Conservation (phyloP, 345 rosid genomes). For the Anastatica hierochuntica region DNA sequence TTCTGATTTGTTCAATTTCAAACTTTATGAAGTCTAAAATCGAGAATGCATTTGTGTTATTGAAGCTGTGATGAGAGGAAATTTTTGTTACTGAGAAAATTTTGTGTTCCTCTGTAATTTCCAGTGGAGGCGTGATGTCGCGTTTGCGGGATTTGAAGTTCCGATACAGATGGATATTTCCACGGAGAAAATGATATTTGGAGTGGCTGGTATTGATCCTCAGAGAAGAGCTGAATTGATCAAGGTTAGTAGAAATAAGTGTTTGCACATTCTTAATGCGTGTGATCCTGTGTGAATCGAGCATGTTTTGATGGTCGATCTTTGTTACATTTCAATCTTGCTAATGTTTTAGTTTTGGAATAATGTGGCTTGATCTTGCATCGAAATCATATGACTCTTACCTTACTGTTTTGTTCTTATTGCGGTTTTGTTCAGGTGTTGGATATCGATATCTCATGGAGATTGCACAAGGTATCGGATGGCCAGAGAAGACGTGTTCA, state of each 20-base stretch:
- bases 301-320: neutral
- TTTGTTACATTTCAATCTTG: too few species aligned
- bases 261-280: neutral
- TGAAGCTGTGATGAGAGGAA: neutral
- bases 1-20: neutral
- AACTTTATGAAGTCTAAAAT: neutral
- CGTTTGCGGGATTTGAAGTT: conserved; percentile 93
- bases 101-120: neutral
- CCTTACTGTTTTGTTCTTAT: too few species aligned
- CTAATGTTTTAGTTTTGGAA: neutral
- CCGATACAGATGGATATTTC: conserved; percentile 95
- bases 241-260: conserved; percentile 35
- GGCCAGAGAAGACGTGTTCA: conserved; percentile 97
- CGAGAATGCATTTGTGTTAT: neutral
- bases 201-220: conserved; percentile 81
- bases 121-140: conserved; percentile 97
- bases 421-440: conserved; percentile 40
- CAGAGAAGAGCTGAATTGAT: conserved; percentile 76
- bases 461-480: conserved; percentile 94
- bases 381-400: neutral
- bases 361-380: neutral
- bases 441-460: conserved; percentile 83
- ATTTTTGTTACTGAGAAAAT: neutral
- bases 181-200: conserved; percentile 81
- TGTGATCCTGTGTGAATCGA: neutral